phyloP scores from a whole-genome alignment of 768 basidiomycete species.

The Auriscalpium orientale region DNA sequence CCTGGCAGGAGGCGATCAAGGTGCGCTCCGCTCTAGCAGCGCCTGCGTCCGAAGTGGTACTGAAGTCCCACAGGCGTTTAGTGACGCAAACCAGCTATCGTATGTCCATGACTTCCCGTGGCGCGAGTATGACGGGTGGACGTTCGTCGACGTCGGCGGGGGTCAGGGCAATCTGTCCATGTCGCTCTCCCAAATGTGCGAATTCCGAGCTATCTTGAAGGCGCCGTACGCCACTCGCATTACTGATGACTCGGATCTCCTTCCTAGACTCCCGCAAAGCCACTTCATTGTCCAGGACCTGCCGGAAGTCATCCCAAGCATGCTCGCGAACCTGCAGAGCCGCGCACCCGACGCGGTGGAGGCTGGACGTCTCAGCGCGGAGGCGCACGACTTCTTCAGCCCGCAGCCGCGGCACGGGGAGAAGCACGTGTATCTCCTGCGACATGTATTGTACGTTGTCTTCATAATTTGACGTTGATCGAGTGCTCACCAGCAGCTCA shows the following conservation, averaged over 20 bases:
- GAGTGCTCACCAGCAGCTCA: too few species aligned
- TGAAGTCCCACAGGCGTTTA: not conserved
- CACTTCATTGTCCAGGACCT: not conserved
- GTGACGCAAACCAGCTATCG: not conserved
- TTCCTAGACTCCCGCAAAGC: not conserved
- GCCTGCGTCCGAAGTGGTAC: too few species aligned
- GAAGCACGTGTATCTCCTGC: constrained; percentile 1
- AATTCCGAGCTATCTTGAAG: too few species aligned
- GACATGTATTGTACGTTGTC: not conserved
- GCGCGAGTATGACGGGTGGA: not conserved
- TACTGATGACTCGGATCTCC: not conserved
- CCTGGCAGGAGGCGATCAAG: not conserved
- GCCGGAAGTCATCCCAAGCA: constrained; percentile 2
- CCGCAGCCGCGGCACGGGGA: not conserved
- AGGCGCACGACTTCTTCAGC: constrained; percentile 1
- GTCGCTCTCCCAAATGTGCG: constrained; percentile 1
- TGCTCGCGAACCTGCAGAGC: not conserved
- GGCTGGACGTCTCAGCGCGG: not conserved
- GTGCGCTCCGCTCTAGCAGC: not conserved
- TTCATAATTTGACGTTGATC: not conserved
- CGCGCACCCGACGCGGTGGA: not conserved
- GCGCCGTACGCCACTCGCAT: not conserved
- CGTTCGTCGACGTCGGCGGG: constrained; percentile 1
- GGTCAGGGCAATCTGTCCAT: constrained; percentile 3
- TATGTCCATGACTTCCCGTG: constrained; percentile 1